A percentile compares a stretch with the other conserved stretches of the same genome.
phyloP scores from a whole-genome alignment of 2,329 filamentous ascomycete genomes.

The Tolypocladium amazonense region DNA sequence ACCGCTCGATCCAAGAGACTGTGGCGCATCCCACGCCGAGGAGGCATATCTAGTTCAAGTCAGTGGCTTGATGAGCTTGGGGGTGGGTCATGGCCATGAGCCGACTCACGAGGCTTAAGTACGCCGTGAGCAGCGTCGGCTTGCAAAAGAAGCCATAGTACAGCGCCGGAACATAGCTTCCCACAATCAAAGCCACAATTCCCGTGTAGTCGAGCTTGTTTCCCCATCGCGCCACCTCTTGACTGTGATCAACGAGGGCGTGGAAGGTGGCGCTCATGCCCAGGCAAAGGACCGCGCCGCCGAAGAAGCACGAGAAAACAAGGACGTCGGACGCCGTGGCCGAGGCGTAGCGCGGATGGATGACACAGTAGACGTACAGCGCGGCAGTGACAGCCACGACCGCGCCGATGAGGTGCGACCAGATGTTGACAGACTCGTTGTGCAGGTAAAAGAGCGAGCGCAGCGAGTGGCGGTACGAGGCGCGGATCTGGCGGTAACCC shows the following conservation, averaged over 20 bases:
- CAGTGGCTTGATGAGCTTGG: not conserved
- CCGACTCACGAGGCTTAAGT: slow-evolving; percentile 60
- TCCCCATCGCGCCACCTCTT: slow-evolving; percentile 65
- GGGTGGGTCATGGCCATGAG: not conserved
- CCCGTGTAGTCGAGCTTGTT: slow-evolving; percentile 94
- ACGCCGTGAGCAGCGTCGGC: slow-evolving; percentile 52
- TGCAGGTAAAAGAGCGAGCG: slow-evolving; percentile 42
- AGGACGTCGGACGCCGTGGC: slow-evolving; percentile 54
- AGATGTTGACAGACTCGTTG: slow-evolving; percentile 55
- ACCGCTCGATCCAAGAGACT: slow-evolving; percentile 71
- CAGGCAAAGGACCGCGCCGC: slow-evolving; percentile 60
- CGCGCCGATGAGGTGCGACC: slow-evolving; percentile 56
- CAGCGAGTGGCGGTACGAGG: slow-evolving; percentile 35
- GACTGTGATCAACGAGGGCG: slow-evolving; percentile 74
- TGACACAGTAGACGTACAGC: slow-evolving; percentile 40
- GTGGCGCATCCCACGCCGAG: slow-evolving; percentile 67
- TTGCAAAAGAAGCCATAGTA: slow-evolving; percentile 78
- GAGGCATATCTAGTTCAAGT: slow-evolving; percentile 52
- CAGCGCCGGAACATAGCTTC: slow-evolving; percentile 79
- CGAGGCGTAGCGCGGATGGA: slow-evolving; percentile 55
- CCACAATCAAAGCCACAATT: slow-evolving; percentile 84
- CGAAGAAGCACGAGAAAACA: slow-evolving; percentile 71
- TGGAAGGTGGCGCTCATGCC: slow-evolving; percentile 82
- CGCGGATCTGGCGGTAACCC: slow-evolving; percentile 41
- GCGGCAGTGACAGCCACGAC: slow-evolving; percentile 42